These are phyloP conservation scores for Starmerella apicola DNA, from an alignment of 805 yeast species.

Conservation along the genomic window DNA sequence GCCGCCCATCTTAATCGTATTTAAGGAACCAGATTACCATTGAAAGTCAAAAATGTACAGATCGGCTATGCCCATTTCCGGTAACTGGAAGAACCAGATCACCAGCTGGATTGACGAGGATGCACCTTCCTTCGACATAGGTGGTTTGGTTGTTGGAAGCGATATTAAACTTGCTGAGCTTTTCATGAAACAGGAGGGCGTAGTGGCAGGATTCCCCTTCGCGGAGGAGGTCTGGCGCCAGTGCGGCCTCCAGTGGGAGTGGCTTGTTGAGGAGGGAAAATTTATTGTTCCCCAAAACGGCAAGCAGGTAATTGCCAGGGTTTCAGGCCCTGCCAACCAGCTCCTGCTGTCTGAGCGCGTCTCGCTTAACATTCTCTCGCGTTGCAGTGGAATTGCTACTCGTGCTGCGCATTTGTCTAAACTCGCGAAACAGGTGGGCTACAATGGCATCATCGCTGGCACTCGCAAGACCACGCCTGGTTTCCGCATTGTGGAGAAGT, in stretches of 20 bases:
- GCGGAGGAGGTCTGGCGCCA: conserved; percentile 74
- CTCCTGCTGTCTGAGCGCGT: conserved; percentile 77
- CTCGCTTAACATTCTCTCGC: conserved; percentile 65
- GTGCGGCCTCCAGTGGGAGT: conserved; percentile 55
- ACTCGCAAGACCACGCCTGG: conserved; percentile 98
- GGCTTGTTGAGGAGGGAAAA: conserved; percentile 65
- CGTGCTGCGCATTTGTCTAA: conserved; percentile 45
- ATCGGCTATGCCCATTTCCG: conserved; percentile 49
- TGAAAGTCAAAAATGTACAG: conserved; percentile 15
- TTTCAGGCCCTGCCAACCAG: conserved; percentile 69
- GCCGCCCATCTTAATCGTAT: not conserved
- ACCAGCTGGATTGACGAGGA: conserved; percentile 73
- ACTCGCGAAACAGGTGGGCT: conserved; percentile 57
- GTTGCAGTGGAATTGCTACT: conserved; percentile 83
- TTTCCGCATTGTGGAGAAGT: conserved; percentile 72
- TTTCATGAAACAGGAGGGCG: conserved; percentile 69
- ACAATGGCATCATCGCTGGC: conserved; percentile 79
- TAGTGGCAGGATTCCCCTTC: conserved; percentile 78
- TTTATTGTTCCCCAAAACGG: conserved; percentile 36
- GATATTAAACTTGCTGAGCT: conserved; percentile 58
- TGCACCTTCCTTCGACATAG: conserved; percentile 86
- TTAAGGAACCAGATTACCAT: too few relatives aligned
- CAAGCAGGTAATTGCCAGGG: conserved; percentile 63
- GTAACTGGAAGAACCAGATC: conserved; percentile 71
- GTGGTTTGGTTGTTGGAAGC: conserved; percentile 89